Conservation (phyloP, 2,329 filamentous ascomycete species). For the Monosporascus cannonballus region DNA sequence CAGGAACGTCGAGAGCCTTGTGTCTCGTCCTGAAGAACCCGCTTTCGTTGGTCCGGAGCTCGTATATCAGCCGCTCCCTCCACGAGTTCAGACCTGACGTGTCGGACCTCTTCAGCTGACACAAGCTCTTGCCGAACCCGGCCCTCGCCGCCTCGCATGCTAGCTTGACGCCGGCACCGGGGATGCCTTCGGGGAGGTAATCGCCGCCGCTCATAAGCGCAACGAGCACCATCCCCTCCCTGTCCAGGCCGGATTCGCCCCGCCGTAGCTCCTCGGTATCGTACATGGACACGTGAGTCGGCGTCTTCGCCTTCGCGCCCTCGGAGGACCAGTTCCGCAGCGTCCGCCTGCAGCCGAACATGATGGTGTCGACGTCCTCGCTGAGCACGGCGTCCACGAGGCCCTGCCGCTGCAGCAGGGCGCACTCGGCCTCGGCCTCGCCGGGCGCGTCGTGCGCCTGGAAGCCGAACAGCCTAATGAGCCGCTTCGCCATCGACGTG, state of each 20-base stretch:
- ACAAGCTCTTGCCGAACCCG: conserved; percentile 75
- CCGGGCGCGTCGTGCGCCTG: conserved; percentile 81
- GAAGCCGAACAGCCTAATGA: conserved; percentile 82
- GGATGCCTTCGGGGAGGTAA: conserved; percentile 82
- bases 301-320: conserved; percentile 54
- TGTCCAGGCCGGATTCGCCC: conserved; percentile 58
- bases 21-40: conserved; percentile 74
- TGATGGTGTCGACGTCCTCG: conserved; percentile 94
- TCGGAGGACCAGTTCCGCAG: conserved; percentile 81
- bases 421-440: conserved; percentile 95
- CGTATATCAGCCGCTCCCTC: conserved; percentile 65
- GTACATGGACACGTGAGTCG: conserved; percentile 84
- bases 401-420: conserved; percentile 71
- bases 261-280: conserved; percentile 50
- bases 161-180: conserved; percentile 79
- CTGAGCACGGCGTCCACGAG: conserved; percentile 90
- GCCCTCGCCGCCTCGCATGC: conserved; percentile 87
- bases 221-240: conserved; percentile 87
- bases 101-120: conserved; percentile 56
- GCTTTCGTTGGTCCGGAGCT: conserved; percentile 78
- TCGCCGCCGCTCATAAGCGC: conserved; percentile 95
- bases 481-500: conserved; percentile 71
- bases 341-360: conserved; percentile 84
- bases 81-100: conserved; percentile 56
- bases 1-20: conserved; percentile 67